Evolutionary conservation across 257 asterid genomes (phyloP), one percentile per base, ranked within the genome.

Genomic region (Henckelia pumila): DNA sequence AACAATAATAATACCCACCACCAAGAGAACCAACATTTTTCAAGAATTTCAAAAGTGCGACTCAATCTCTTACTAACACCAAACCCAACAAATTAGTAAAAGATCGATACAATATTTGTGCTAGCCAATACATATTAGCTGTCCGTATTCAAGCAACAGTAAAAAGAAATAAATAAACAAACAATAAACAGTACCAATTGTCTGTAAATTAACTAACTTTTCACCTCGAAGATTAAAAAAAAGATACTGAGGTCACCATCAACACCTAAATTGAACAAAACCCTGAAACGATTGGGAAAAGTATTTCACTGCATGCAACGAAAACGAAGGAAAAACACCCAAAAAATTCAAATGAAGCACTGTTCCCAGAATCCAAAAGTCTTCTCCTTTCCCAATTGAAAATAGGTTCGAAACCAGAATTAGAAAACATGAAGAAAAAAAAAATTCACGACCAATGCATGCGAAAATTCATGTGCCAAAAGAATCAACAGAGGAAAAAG

Each of bases 361-460:
- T 14, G 35, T 74, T 61, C 21, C 7, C 61, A 61, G 68, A 68
- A 63, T 40, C 71, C 13, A 64, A 72, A 55, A 59, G 30, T 72
- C 66, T 35, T 68, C 13, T 67, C 72, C 75, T 53, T 52, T 29
- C 13, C 61, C 32, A 71, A 35, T 55, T 44, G 33, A 22, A 32
- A 79, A 63, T n/a, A 21, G 72, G 67, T 64, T n/a, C 19, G 66
- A 73, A 69, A 80, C 81, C 79, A 77, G 66, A 68, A 73, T 59
- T 66, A 70, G 67, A 49, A 65, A 72, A 61, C 66, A 52, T 79
- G 75, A 11, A 63, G n/a, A n/a, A n/a, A n/a, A n/a, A n/a, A n/a
- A n/a, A 16, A 56, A 69, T 68, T 37, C 20, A 78, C 60, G 75
- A 67, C 74, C 63, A 47, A 62, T 78, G 82, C 91, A 75, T 86